Percentiles rank a stretch among this genome's conserved stretches.
Evolutionary conservation across 176 grass and related monocot species (phyloP).

Genomic region (Oryza meyeriana): DNA sequence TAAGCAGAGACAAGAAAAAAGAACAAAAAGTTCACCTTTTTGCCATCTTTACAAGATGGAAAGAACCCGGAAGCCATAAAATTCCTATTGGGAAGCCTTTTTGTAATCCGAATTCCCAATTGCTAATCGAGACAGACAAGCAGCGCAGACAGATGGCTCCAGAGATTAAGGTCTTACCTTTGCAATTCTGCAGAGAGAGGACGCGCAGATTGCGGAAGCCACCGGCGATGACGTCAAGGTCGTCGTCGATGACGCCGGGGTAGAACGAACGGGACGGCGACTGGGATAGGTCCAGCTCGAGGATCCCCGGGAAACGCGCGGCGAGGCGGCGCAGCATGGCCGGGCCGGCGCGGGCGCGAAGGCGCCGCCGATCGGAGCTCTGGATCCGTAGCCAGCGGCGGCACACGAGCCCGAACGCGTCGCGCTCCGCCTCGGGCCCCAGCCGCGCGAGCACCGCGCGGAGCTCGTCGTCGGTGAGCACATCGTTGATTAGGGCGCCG

Average conservation of each 20-base stretch:
- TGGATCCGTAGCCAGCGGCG: conserved; percentile 82
- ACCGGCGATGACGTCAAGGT: conserved; percentile 45
- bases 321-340: conserved; percentile 72
- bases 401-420: conserved; percentile 80
- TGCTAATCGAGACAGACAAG: not conserved
- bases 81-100: not conserved
- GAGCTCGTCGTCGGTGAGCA: conserved; percentile 80
- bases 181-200: conserved; percentile 64
- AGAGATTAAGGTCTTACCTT: conserved; percentile 46
- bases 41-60: not conserved
- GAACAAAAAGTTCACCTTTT: not conserved
- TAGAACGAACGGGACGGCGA: conserved; percentile 63
- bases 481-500: conserved; percentile 53
- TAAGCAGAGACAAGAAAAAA: not conserved
- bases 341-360: conserved; percentile 67
- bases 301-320: conserved; percentile 41
- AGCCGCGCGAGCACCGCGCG: conserved; percentile 54
- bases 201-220: conserved; percentile 44
- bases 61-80: not conserved
- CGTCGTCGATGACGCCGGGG: conserved; percentile 62
- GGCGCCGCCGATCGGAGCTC: conserved; percentile 60
- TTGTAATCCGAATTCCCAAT: not conserved
- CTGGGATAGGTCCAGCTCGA: conserved; percentile 62
- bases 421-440: conserved; percentile 56
- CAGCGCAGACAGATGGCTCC: not conserved